A percentile compares a stretch with the other conserved stretches of the same genome.
phyloP scores from a whole-genome alignment of 2,329 filamentous ascomycete species.

The Trichoderma arundinaceum region DNA sequence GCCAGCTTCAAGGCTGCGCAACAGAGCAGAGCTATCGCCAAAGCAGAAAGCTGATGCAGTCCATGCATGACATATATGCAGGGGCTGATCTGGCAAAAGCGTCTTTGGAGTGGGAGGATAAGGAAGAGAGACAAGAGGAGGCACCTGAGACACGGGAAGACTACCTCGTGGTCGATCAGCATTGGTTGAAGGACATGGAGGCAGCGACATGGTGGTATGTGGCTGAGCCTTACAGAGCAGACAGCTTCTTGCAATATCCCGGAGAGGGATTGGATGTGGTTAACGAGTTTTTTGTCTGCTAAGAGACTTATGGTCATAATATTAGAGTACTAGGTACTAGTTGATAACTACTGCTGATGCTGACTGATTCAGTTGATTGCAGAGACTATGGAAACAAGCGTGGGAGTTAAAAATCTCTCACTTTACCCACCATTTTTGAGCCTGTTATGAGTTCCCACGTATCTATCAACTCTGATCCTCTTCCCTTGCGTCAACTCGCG shows the following conservation, averaged over 20 bases:
- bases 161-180: slow-evolving; percentile 19
- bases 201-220: slow-evolving; percentile 26
- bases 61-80: slow-evolving; percentile 25
- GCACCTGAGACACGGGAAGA: not conserved
- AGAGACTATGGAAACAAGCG: too few species aligned
- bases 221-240: slow-evolving; percentile 23
- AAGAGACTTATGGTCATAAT: not conserved
- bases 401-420: not conserved
- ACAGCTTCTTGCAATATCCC: slow-evolving; percentile 15
- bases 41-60: slow-evolving; percentile 24
- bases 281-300: slow-evolving; percentile 18
- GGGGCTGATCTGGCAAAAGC: slow-evolving; percentile 18
- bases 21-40: slow-evolving; percentile 24
- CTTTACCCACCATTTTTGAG: not conserved
- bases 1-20: slow-evolving; percentile 25
- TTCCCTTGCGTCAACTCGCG: too few species aligned
- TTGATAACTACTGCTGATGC: too few species aligned
- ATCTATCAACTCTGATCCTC: not conserved
- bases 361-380: too few species aligned
- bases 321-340: not conserved
- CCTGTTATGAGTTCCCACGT: not conserved
- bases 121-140: slow-evolving; percentile 3
- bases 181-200: slow-evolving; percentile 25
- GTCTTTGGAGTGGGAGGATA: slow-evolving; percentile 13
- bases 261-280: slow-evolving; percentile 19